phyloP scores from a whole-genome alignment of 192 early-diverging fungal species.

The Jimgerdemannia lactiflua region DNA sequence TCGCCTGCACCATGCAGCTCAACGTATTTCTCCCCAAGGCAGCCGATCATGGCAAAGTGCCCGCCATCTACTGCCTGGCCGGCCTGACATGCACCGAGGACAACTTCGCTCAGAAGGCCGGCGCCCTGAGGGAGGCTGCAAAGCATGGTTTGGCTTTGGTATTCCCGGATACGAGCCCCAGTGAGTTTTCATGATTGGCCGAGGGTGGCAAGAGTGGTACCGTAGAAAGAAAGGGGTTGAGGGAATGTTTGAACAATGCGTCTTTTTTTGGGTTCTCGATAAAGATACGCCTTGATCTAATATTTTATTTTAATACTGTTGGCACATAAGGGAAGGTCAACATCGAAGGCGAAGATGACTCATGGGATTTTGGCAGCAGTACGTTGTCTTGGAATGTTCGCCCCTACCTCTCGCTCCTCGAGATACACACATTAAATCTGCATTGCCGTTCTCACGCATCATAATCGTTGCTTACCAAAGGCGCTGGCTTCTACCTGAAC shows the following conservation, averaged over 20 bases:
- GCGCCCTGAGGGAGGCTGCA: slow-evolving; percentile 61
- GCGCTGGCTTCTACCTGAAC: slow-evolving; percentile 69
- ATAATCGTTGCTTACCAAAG: slow-evolving; percentile 16
- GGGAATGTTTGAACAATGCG: too few relatives aligned
- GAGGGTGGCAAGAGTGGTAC: neutral
- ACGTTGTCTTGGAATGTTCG: slow-evolving; percentile 13
- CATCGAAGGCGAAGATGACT: slow-evolving; percentile 70
- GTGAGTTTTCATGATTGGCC: slow-evolving; percentile 23
- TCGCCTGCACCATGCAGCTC: slow-evolving; percentile 74
- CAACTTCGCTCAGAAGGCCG: slow-evolving; percentile 88
- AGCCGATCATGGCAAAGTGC: slow-evolving; percentile 25
- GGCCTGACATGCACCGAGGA: slow-evolving; percentile 86
- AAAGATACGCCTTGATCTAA: too few relatives aligned
- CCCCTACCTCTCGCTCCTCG: neutral
- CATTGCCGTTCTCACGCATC: neutral
- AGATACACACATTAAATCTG: neutral
- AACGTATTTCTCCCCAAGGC: slow-evolving; percentile 70
- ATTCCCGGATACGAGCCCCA: slow-evolving; percentile 87
- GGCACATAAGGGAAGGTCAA: slow-evolving; percentile 41
- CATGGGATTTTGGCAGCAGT: slow-evolving; percentile 67
- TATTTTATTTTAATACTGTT: too few relatives aligned
- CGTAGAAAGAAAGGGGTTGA: neutral
- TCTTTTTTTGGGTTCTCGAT: neutral
- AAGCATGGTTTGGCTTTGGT: slow-evolving; percentile 72
- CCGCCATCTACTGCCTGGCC: slow-evolving; percentile 71